Evolutionary conservation across 2,329 filamentous ascomycete genomes (phyloP), one percentile per base, ranked within the genome.

Genomic region (Phaeosphaeriaceae sp.): DNA sequence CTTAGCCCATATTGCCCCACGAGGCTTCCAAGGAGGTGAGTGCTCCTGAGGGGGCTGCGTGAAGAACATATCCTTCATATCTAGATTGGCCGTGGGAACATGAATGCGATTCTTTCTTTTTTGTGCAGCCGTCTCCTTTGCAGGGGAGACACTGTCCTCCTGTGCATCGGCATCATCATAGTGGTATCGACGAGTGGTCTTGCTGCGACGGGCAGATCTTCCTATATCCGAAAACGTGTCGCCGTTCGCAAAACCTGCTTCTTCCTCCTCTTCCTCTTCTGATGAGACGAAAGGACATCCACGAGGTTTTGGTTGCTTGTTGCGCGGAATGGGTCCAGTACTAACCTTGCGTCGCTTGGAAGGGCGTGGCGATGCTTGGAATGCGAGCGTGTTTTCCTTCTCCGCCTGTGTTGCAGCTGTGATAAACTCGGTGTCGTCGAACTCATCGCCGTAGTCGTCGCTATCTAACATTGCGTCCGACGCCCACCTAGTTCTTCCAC

Each of bases 341-440:
- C 51, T 54, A 21, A 69, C 51, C 53, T 67, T 71, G 36, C 64
- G 67, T 26, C 74, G 67, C 61, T 76, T 77, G 46, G 57, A 51
- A 20, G 70, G 64, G 46, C 70, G 63, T 46, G 71, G 67, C 42
- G 68, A 74, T 32, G 57, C 42, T 30, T 53, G 70, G 54, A 73
- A 73, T 63, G 60, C 50, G 40, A 63, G 56, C 48, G 70, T 54
- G 30, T 60, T 59, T 46, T 64, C 58, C 21, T 62, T 61, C 59
- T 74, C 73, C 4, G 72, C 72, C 54, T 86, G 81, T 30, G 82
- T 84, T 17, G 85, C 77, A 6, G 81, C 86, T 29, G 81, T 75
- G 36, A 88, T 77, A 50, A 89, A 74, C 57, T 87, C 86, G 61
- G 87, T 86, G 52, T 89, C 87, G 43, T 83, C 80, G 43, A 88